These are phyloP conservation scores for Collybia nuda DNA, from an alignment of 768 basidiomycete species.

Conservation along the genomic window DNA sequence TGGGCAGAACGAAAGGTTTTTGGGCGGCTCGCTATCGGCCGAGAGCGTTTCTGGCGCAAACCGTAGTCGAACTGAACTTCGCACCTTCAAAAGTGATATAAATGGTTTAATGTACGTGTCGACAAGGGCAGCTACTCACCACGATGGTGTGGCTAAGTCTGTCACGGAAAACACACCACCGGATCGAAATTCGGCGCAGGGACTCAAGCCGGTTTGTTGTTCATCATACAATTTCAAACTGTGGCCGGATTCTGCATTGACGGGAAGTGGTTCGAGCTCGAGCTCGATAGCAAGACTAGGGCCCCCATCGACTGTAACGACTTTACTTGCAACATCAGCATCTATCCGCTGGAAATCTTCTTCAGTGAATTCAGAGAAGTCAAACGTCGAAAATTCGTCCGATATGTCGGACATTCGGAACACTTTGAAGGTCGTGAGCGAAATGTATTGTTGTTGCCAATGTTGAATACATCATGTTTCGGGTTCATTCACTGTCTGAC, in stretches of 20 bases:
- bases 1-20: constrained; percentile 50
- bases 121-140: constrained; percentile 37
- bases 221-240: not conserved
- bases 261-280: constrained; percentile 11
- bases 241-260: not conserved
- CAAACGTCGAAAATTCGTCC: constrained; percentile 46
- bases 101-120: not conserved
- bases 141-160: constrained; percentile 59
- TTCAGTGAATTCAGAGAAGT: constrained; percentile 56
- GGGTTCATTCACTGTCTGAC: too few species aligned
- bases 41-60: constrained; percentile 55
- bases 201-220: constrained; percentile 21
- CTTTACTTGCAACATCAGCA: constrained; percentile 23
- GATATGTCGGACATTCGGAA: constrained; percentile 13
- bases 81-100: constrained; percentile 52
- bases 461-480: too few species aligned
- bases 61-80: constrained; percentile 81
- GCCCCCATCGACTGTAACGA: constrained; percentile 11
- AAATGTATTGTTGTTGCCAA: not conserved
- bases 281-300: constrained; percentile 37
- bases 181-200: constrained; percentile 43
- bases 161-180: constrained; percentile 55
- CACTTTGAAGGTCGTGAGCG: not conserved
- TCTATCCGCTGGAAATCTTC: constrained; percentile 57
- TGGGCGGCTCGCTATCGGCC: constrained; percentile 51